Base-by-base conservation (phyloP, 768 basidiomycete species). In the Xerocomus potaroensis region DNA sequence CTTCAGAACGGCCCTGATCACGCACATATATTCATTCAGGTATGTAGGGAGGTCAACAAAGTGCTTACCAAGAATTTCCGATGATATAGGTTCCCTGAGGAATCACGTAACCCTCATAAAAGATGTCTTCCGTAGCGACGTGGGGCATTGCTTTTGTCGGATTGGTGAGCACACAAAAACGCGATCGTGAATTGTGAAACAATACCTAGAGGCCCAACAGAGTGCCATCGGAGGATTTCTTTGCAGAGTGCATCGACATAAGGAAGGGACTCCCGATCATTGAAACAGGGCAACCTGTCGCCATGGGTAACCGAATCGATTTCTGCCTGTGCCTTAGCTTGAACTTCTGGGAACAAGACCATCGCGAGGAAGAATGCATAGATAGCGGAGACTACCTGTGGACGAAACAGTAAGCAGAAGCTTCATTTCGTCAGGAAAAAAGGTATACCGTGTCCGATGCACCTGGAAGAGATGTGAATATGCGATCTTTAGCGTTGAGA, bases 1-100 rank as follows among this genome's bases (percentile, higher is more conserved):
- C 36, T 76, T 74, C 1, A 78, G 63, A 61, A 83, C 75, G 15
- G 61, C 65, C 80, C 81, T 81, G 43, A 29, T 14, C n/a, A n/a
- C 1, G 21, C 3, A 11, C 5, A 8, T 43, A 7, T 11, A 35
- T 36, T 16, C 29, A 30, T n/a, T n/a, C n/a, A 3, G 54, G 11
- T 26, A 19, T 22, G 8, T n/a, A n/a, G 2, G 8, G 27, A n/a
- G n/a, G n/a, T 21, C 24, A 12, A 3, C 8, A 32, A 0, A 3
- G 36, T 9, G 59, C 71, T 34, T 43, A 57, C 59, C 61, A 63
- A 1, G 34, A 22, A 8, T 66, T 59, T 19, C 59, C 56, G 10
- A 59, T 40, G 4, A 65, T 45, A 6, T 21, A 18, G 3, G 55
- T 50, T 38, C 63, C 65, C 37, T 61, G 56, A 0, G 63, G 61